These are phyloP conservation scores for Sclerotinia trifoliorum DNA, from an alignment of 2,329 filamentous ascomycete species.

Conservation along the genomic window DNA sequence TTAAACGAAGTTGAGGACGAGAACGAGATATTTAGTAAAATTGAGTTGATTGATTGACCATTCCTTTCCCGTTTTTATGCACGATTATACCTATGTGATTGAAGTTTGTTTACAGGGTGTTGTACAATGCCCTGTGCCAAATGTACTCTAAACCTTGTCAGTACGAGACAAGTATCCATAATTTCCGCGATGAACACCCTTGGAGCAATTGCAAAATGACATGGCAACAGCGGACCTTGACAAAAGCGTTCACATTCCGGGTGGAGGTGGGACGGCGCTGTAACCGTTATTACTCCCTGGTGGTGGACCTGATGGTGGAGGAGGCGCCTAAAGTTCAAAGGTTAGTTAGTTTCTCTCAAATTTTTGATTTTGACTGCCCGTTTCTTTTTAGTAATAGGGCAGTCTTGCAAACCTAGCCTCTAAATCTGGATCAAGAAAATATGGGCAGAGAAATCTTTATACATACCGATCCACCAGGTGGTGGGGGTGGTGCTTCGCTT, in stretches of 20 bases:
- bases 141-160: not conserved
- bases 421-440: slow-evolving; percentile 8
- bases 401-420: slow-evolving; percentile 10
- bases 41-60: slow-evolving; percentile 37
- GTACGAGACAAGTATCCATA: slow-evolving; percentile 19
- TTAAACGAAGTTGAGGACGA: slow-evolving; percentile 32
- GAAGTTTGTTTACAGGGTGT: not conserved
- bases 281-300: slow-evolving; percentile 55
- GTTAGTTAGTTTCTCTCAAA: slow-evolving; percentile 24
- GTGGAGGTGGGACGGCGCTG: slow-evolving; percentile 57
- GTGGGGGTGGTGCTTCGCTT: slow-evolving; percentile 53
- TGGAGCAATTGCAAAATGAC: not conserved
- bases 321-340: slow-evolving; percentile 49
- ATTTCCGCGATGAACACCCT: not conserved
- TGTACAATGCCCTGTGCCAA: not conserved
- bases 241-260: slow-evolving; percentile 45
- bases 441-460: slow-evolving; percentile 7
- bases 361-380: not conserved
- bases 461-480: slow-evolving; percentile 50
- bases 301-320: slow-evolving; percentile 53
- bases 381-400: too few relatives aligned
- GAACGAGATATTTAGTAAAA: slow-evolving; percentile 36
- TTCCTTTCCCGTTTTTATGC: slow-evolving; percentile 10
- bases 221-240: not conserved
- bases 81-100: not conserved